Evolutionary conservation across 2,329 filamentous ascomycete species (phyloP), one percentile per base, ranked within the genome.

Genomic region (Penicillium occitanis): DNA sequence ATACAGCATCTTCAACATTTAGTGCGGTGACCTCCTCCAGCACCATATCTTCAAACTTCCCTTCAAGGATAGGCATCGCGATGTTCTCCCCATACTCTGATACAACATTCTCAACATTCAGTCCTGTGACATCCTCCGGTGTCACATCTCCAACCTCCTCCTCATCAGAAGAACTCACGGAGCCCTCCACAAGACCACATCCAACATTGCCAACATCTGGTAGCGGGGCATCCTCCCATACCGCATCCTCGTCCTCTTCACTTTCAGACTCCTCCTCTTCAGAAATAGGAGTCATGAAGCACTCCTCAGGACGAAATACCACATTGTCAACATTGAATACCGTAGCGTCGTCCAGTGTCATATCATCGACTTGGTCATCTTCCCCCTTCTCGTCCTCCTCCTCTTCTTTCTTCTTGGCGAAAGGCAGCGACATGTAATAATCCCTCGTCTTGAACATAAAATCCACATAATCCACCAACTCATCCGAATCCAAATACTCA

Each of bases 381-480:
- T 33, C 50, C 6, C 30, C 28, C 7, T 40, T 17, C 5, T 58
- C 30, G 2, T 22, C 28, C 35, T 30, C 13, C 25, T 63, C 61
- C 53, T 25, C 30, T 14, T 53, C 40, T n/a, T 33, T 25, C 35
- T 5, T 37, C 35, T 37, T 37, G 35, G 35, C 11, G 4, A 37
- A 1, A 13, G 11, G 35, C 11, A 37, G 35, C 35, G 35, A 37
- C 35, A 37, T 37, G 33, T 53, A 14, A 33, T 53, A 22, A 30
- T 30, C 14, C 50, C 50, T 53, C 50, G 50, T 53, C 50, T 53
- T 53, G 11, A 53, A 53, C 50, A 53, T 33, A n/a, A 53, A 53
- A 7, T 30, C 50, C 25, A 53, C 50, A 53, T 33, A 53, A 6
- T 53, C 50, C 14, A 53, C 50, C 14, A 53, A n/a, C n/a, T 58